phyloP scores from a whole-genome alignment of 768 basidiomycete species.

The Russula sp. region DNA sequence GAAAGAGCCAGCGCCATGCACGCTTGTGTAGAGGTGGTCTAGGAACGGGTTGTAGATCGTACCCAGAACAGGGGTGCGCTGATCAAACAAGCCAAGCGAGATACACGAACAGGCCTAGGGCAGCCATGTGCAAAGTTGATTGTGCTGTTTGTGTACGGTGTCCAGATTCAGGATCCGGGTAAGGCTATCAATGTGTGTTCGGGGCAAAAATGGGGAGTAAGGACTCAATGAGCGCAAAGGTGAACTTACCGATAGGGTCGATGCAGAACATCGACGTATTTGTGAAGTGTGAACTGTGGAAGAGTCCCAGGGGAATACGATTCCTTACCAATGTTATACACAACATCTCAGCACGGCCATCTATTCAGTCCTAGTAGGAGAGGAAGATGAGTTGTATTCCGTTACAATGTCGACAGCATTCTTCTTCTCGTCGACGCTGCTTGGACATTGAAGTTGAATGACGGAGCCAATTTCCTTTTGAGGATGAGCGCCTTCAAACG shows the following conservation, averaged over 20 bases:
- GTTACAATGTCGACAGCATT: slow-evolving; percentile 94
- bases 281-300: slow-evolving; percentile 59
- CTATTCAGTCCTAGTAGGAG: not conserved
- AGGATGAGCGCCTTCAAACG: slow-evolving; percentile 72
- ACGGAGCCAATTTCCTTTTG: slow-evolving; percentile 68
- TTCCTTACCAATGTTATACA: slow-evolving; percentile 84
- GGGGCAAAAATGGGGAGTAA: too few relatives aligned
- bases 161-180: too few relatives aligned
- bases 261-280: slow-evolving; percentile 94
- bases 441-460: slow-evolving; percentile 48
- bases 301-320: slow-evolving; percentile 72
- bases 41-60: slow-evolving; percentile 2
- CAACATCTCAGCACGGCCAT: slow-evolving; percentile 11
- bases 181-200: too few relatives aligned
- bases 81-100: slow-evolving; percentile 82
- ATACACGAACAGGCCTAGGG: slow-evolving; percentile 83
- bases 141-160: slow-evolving; percentile 54
- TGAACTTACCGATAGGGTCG: slow-evolving; percentile 63
- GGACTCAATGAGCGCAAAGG: too few relatives aligned
- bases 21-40: not conserved
- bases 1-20: slow-evolving; percentile 69
- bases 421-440: slow-evolving; percentile 74
- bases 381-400: slow-evolving; percentile 38
- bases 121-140: slow-evolving; percentile 85
- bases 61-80: slow-evolving; percentile 38